Conservation (phyloP, 2,329 filamentous ascomycete genomes). For the Diaporthe vaccinii region DNA sequence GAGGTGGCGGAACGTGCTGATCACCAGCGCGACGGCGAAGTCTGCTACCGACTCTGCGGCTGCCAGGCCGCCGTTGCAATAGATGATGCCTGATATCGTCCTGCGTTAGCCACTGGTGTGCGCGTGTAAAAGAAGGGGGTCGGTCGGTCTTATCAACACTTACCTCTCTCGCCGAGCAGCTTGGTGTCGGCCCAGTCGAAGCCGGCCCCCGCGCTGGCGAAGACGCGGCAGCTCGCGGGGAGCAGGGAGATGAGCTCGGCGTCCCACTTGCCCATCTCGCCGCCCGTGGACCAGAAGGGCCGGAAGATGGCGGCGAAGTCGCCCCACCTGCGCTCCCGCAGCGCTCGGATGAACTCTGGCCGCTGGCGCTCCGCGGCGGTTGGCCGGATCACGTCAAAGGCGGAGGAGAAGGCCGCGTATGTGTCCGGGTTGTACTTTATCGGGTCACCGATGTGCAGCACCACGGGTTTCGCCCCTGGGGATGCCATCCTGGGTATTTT, state of each 20-base stretch:
- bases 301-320: constrained; percentile 66
- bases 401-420: constrained; percentile 57
- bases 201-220: constrained; percentile 74
- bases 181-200: constrained; percentile 77
- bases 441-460: constrained; percentile 82
- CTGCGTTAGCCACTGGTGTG: not conserved
- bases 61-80: constrained; percentile 80
- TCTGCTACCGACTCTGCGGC: constrained; percentile 82
- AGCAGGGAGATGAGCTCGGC: constrained; percentile 69
- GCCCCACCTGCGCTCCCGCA: constrained; percentile 67
- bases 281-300: constrained; percentile 72
- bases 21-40: constrained; percentile 76
- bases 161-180: constrained; percentile 71
- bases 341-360: constrained; percentile 61
- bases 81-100: constrained; percentile 67
- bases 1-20: constrained; percentile 77
- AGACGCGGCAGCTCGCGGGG: constrained; percentile 69
- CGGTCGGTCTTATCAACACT: constrained; percentile 38
- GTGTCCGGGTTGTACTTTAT: constrained; percentile 64
- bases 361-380: constrained; percentile 64
- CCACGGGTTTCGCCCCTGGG: constrained; percentile 58
- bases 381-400: constrained; percentile 66
- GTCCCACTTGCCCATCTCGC: constrained; percentile 77
- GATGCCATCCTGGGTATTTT: not conserved
- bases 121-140: not conserved